A percentile compares a stretch with the other conserved stretches of the same genome.
These are phyloP conservation scores for Fraxinus pennsylvanica DNA, from an alignment of 257 asterid genomes.

Conservation along the genomic window DNA sequence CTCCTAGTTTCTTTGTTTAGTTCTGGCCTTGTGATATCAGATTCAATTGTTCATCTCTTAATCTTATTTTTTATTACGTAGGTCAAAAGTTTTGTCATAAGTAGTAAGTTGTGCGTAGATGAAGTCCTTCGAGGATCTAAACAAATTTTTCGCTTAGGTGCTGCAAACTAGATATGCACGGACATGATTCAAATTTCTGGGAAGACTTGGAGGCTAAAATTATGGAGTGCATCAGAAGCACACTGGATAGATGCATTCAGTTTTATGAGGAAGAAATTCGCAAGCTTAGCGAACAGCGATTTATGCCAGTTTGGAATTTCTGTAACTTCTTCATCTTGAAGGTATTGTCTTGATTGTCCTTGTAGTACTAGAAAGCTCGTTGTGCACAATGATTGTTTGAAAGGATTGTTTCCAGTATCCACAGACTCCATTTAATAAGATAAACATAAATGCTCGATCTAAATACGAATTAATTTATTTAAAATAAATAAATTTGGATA, in stretches of 20 bases:
- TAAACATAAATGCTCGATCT: conserved; percentile 4
- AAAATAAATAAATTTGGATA: not conserved
- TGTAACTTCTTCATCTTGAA: conserved; percentile 91
- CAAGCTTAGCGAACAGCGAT: conserved; percentile 95
- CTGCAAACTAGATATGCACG: conserved; percentile 88
- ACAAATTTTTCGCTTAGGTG: conserved; percentile 59
- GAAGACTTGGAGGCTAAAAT: conserved; percentile 86
- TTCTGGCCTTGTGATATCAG: not conserved
- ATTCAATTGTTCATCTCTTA: conserved; percentile 2
- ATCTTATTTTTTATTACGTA: conserved; percentile 13
- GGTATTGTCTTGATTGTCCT: conserved; percentile 38
- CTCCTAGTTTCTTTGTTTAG: not conserved
- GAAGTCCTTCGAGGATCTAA: conserved; percentile 22
- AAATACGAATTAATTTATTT: not conserved
- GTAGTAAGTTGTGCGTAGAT: not conserved
- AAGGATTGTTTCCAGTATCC: not conserved
- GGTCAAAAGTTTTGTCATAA: conserved; percentile 13
- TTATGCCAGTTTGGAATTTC: conserved; percentile 98
- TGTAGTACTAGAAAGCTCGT: conserved; percentile 12
- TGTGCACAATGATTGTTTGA: conserved; percentile 7
- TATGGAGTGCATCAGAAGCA: conserved; percentile 86
- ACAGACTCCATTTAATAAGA: not conserved
- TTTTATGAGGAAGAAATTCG: conserved; percentile 98
- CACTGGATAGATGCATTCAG: conserved; percentile 88
- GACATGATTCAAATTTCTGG: conserved; percentile 87